Evolutionary conservation across 2,329 filamentous ascomycete genomes (phyloP), one percentile per base, ranked within the genome.

Genomic region (Exophiala alcalophila): DNA sequence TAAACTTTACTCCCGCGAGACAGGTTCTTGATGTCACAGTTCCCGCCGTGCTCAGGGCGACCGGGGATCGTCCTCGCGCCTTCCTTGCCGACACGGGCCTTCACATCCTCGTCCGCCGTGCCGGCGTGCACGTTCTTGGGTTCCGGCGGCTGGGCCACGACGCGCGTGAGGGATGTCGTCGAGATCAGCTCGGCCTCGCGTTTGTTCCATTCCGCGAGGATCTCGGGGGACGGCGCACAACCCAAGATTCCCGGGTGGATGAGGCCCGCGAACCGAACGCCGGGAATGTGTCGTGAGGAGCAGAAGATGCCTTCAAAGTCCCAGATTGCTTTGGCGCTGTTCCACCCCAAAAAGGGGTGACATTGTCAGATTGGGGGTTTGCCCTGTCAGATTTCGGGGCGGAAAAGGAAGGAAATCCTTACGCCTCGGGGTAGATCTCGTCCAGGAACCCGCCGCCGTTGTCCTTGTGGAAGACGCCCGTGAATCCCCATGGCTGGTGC

Each of bases 171-270:
- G 34, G 80, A 77, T 56, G 72, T 74, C 2, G 81, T 77, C 0
- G 78, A 70, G 49, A 94, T 90, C 7, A 96, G 74, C 51, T 91
- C 85, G 9, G 68, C 82, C 64, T 96, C 90, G 23, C 90, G 84
- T 45, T 71, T 73, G 60, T 94, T 95, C 90, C 90, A 95, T 38
- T 80, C 81, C 0, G 77, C 78, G 8, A 95, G 77, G 11, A 96
- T 71, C 54, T 87, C 81, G 3, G 80, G 70, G 0, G 86, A 91
- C 0, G 90, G 90, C 0, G 90, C 90, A 59, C 88, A 94, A 12
- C 90, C 90, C 7, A 96, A 71, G 52, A 96, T 95, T 3, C 90
- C 90, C 0, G 90, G 90, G 62, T 95, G 90, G 60, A 95, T 94
- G 21, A 95, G 73, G 0, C 90, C 88, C 0, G 89, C 80, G 61